Conservation (phyloP, 2,329 filamentous ascomycete species). For the Diplocarpon rosae region DNA sequence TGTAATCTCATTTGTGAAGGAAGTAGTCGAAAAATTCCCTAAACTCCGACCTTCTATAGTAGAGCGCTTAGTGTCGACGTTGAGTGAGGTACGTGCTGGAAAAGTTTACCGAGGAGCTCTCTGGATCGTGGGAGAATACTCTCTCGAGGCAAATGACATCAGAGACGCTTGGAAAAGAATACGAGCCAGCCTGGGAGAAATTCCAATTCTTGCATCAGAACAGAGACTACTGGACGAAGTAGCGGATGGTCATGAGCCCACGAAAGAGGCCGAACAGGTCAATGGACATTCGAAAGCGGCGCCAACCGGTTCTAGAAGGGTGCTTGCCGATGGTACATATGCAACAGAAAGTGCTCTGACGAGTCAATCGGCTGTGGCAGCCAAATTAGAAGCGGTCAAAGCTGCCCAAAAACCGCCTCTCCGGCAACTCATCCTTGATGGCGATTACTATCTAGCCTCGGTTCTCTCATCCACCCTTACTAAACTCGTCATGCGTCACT, state of each 20-base stretch:
- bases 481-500: constrained; percentile 95
- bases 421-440: constrained; percentile 88
- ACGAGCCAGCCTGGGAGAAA: constrained; percentile 85
- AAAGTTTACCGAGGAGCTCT: constrained; percentile 95
- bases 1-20: constrained; percentile 97
- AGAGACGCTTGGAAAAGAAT: constrained; percentile 95
- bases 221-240: constrained; percentile 83
- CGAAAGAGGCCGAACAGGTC: constrained; percentile 50
- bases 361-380: constrained; percentile 79
- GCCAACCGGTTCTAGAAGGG: constrained; percentile 77
- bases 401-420: constrained; percentile 93
- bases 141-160: constrained; percentile 85
- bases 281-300: constrained; percentile 74
- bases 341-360: constrained; percentile 94
- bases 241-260: constrained; percentile 54
- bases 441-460: constrained; percentile 91
- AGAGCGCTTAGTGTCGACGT: constrained; percentile 74
- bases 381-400: constrained; percentile 91
- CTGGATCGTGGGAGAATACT: constrained; percentile 98
- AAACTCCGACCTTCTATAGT: constrained; percentile 80
- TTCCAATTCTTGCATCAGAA: constrained; percentile 91
- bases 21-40: constrained; percentile 97
- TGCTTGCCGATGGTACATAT: constrained; percentile 93
- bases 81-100: constrained; percentile 86
- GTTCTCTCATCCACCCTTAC: constrained; percentile 94